phyloP scores from a whole-genome alignment of 2,329 filamentous ascomycete species.

The Capronia americana region DNA sequence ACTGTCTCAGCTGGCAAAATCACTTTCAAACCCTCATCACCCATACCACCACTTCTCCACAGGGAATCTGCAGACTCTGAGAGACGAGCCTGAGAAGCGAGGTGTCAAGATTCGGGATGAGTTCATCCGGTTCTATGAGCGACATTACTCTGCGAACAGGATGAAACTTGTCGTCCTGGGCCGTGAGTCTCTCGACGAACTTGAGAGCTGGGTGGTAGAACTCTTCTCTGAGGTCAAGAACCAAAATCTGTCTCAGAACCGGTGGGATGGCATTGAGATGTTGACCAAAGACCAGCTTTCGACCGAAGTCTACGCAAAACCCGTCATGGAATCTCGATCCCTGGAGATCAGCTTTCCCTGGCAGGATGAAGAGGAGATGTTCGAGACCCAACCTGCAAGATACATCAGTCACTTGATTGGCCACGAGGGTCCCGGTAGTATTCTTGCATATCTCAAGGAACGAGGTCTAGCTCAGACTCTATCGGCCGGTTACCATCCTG shows the following conservation, averaged over 20 bases:
- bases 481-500: conserved; percentile 74
- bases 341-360: conserved; percentile 84
- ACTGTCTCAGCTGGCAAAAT: conserved; percentile 84
- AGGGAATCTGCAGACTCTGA: conserved; percentile 83
- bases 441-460: conserved; percentile 85
- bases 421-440: conserved; percentile 90
- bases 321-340: conserved; percentile 84
- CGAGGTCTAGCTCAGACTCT: conserved; percentile 89
- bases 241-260: conserved; percentile 73
- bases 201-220: conserved; percentile 83
- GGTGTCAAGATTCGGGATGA: conserved; percentile 86
- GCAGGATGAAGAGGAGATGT: conserved; percentile 80
- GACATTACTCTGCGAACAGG: conserved; percentile 88
- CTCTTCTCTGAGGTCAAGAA: conserved; percentile 82
- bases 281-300: conserved; percentile 63
- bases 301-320: conserved; percentile 83
- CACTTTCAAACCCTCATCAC: conserved; percentile 83
- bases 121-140: conserved; percentile 89
- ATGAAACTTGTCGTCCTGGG: conserved; percentile 93
- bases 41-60: conserved; percentile 93
- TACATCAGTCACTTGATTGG: conserved; percentile 90
- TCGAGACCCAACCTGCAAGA: conserved; percentile 79
- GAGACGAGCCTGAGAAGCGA: conserved; percentile 77
- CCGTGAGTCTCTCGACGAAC: conserved; percentile 77
- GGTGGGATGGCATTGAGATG: conserved; percentile 69